phyloP scores from a whole-genome alignment of 352 stramenopile species.

The Phytophthora hibernalis region DNA sequence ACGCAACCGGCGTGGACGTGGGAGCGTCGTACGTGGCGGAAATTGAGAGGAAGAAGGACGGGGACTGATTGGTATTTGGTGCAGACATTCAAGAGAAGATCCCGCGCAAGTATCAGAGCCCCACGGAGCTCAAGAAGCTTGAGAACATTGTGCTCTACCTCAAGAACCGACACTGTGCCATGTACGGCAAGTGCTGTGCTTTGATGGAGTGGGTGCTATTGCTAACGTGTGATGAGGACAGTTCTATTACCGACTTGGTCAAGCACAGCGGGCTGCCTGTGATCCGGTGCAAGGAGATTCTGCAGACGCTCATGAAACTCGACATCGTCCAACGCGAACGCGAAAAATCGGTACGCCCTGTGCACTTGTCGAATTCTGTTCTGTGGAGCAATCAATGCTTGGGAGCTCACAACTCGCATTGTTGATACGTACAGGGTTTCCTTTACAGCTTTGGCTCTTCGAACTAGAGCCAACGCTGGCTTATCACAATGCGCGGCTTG shows the following conservation, averaged over 20 bases:
- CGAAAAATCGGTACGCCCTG: slow-evolving; percentile 67
- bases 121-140: slow-evolving; percentile 83
- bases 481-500: too few species aligned
- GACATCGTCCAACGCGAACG: slow-evolving; percentile 78
- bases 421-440: slow-evolving; percentile 53
- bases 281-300: slow-evolving; percentile 89
- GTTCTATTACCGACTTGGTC: slow-evolving; percentile 84
- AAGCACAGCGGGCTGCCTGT: slow-evolving; percentile 80
- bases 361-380: neutral
- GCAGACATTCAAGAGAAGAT: slow-evolving; percentile 81
- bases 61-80: slow-evolving; percentile 1
- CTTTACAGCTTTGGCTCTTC: slow-evolving; percentile 69
- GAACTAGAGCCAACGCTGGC: slow-evolving; percentile 11
- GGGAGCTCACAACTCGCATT: slow-evolving; percentile 16
- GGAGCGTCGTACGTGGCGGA: slow-evolving; percentile 68
- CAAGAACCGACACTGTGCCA: slow-evolving; percentile 80
- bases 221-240: slow-evolving; percentile 25
- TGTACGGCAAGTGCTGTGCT: slow-evolving; percentile 49
- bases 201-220: slow-evolving; percentile 6
- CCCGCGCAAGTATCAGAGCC: slow-evolving; percentile 85
- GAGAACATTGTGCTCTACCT: slow-evolving; percentile 89
- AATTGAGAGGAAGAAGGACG: neutral
- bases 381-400: neutral
- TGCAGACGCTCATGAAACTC: slow-evolving; percentile 89
- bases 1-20: slow-evolving; percentile 71